Percentiles rank a stretch among this genome's conserved stretches.
Conservation (phyloP, 805 yeast genomes). For the Candida montana region DNA sequence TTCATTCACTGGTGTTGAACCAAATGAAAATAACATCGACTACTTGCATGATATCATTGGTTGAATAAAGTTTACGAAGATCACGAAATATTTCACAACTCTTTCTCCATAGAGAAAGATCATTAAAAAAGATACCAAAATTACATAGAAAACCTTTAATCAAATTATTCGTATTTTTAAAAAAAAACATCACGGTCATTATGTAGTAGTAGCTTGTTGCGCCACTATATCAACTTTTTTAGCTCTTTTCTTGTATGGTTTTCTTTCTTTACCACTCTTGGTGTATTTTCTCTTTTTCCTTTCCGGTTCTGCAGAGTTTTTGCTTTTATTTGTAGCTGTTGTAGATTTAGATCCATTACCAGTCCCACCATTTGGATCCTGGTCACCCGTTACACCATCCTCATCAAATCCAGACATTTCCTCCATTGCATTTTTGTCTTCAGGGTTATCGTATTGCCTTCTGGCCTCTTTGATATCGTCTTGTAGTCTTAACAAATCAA, state of each 20-base stretch:
- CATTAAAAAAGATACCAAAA: neutral
- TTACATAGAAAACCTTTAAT: neutral
- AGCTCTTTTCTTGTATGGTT: constrained; percentile 28
- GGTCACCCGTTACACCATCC: constrained; percentile 18
- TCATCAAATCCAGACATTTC: constrained; percentile 23
- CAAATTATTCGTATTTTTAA: no score
- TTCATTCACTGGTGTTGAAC: constrained; percentile 57
- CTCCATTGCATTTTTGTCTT: constrained; percentile 36
- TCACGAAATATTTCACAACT: no score
- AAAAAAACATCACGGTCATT: no score
- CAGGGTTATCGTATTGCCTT: constrained; percentile 60
- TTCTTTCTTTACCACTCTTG: constrained; percentile 28
- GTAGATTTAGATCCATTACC: constrained; percentile 11
- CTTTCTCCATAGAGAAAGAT: no score
- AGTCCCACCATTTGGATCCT: constrained; percentile 14
- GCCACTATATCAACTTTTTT: constrained; percentile 20
- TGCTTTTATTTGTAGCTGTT: constrained; percentile 7
- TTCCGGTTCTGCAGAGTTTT: constrained; percentile 15
- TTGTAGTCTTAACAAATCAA: constrained; percentile 55
- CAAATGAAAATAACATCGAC: constrained; percentile 17
- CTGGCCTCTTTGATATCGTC: constrained; percentile 61
- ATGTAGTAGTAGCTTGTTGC: no score
- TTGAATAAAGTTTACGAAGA: neutral
- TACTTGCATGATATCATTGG: constrained; percentile 18
- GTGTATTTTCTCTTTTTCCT: constrained; percentile 26